These are phyloP conservation scores for Kuraishia ogatae DNA, from an alignment of 805 yeast species.

Conservation along the genomic window DNA sequence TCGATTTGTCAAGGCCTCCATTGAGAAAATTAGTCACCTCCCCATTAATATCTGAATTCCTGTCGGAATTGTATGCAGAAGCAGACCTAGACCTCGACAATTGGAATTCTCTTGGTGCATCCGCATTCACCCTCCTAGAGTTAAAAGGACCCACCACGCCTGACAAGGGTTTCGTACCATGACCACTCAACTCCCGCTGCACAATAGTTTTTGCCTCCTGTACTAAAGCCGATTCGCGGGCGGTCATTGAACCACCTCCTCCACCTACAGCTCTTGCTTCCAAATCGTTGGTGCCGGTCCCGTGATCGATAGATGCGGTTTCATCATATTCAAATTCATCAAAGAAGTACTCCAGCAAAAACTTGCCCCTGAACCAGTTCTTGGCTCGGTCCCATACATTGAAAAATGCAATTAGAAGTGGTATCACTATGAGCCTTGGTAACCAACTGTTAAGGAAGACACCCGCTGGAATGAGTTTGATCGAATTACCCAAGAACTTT, in stretches of 20 bases:
- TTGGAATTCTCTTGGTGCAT: constrained; percentile 11
- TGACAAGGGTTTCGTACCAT: not conserved
- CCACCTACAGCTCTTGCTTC: not conserved
- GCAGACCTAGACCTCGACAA: constrained; percentile 5
- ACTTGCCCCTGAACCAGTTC: constrained; percentile 16
- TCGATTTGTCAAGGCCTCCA: not conserved
- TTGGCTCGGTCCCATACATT: constrained; percentile 60
- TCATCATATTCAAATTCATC: constrained; percentile 22
- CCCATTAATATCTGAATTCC: not conserved
- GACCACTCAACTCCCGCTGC: constrained; percentile 11
- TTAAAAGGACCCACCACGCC: not conserved
- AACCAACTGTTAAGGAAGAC: constrained; percentile 61
- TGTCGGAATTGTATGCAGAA: not conserved
- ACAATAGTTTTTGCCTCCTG: constrained; percentile 20
- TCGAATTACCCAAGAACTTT: constrained; percentile 65
- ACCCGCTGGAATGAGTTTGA: constrained; percentile 69
- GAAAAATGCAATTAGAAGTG: constrained; percentile 48
- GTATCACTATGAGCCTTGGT: constrained; percentile 71
- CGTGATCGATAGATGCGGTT: constrained; percentile 7
- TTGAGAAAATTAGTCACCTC: not conserved
- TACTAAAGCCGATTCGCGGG: constrained; percentile 13
- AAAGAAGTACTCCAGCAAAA: constrained; percentile 21
- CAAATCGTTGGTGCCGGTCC: not conserved
- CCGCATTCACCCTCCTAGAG: constrained; percentile 1
- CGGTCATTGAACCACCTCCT: not conserved